Base-by-base conservation (phyloP, 768 basidiomycete species). In the Leccinum sublutescens region DNA sequence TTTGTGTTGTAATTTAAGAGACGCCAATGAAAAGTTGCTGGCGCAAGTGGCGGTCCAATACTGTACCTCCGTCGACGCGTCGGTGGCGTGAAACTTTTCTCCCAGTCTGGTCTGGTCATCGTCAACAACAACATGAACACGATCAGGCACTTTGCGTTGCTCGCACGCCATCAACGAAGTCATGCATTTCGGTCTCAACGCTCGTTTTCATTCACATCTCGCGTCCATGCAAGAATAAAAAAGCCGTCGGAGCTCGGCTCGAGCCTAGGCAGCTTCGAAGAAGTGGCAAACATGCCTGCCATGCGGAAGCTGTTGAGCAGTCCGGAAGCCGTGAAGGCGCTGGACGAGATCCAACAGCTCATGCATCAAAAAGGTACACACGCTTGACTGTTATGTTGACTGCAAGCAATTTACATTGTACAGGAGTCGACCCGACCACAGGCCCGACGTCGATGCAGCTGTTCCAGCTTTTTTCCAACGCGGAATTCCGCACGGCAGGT, bases 391-490 rank as follows among this genome's bases (percentile, higher is more conserved):
- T 10, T 7, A 40, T 55, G 48, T 51, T 58, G 12, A 60, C 50
- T 54, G 11, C 45, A 43, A 48, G 43, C 0, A 19, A 19, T 12
- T 45, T 19, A 19, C 9, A 33, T 29, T 14, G 14, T 25, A 50
- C 58, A 87, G 86, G 83, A 12, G 64, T 86, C 50, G 82, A 86
- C 60, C 55, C 78, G 34, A 65, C 77, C 17, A 64, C 74, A 1
- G 80, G 79, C 12, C 82, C 83, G 12, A 81, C 84, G 10, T 74
- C 75, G 10, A 70, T 80, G 55, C 79, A 85, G 58, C 76, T 88
- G 75, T 70, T 87, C 56, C 83, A 79, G 61, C 74, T 89, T 51
- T 73, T 81, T 27, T 70, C 78, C 31, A 84, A 78, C 60, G 64
- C 81, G 1, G 82, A 83, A 58, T 86, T 88, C 58, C 75, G 80